Base-by-base conservation (phyloP, 352 stramenopile species). In the Pythium brassicae region DNA sequence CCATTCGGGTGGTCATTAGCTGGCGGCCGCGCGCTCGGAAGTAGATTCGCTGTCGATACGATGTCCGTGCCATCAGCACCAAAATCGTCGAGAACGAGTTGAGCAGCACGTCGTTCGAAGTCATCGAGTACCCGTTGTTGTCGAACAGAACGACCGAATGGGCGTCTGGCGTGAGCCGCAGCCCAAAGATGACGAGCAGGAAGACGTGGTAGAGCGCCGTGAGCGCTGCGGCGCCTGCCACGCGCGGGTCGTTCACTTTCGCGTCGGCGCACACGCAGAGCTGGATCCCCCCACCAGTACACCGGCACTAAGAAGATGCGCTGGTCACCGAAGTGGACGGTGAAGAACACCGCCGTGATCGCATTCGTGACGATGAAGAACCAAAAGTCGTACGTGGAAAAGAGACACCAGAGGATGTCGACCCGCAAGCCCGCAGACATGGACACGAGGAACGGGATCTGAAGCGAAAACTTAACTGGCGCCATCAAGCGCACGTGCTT, bases 381-480 rank as follows among this genome's bases (percentile, higher is more conserved):
- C 65, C 63, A 77, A 47, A 77, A 72, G 7, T 80, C 68, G 48
- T 77, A 77, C 1, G 66, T 77, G 10, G 44, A 49, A 0, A 56
- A 23, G 14, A 77, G 25, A 1, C 70, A 7, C 20, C 66, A 49
- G 10, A 72, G 60, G 4, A 77, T 56, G 34, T 74, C 65, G 47
- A 49, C 5, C 4, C 54, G 44, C 14, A 60, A 22, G 3, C 40
- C 43, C 17, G 26, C 26, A 17, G 37, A 43, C n/a, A n/a, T 32
- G 19, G 39, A 22, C 11, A 55, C 17, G 19, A 61, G 46, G 45
- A 55, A 40, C 48, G 55, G 35, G 9, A 61, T 40, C 55, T 61
- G 55, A 35, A 55, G 48, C 15, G 50, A 45, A 15, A 61, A 37
- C 46, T 61, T 61, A 34, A 55, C 48, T 10, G 53, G 34, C 23